Conservation (phyloP, 306 rosid species). For the Trifolium fragiferum region DNA sequence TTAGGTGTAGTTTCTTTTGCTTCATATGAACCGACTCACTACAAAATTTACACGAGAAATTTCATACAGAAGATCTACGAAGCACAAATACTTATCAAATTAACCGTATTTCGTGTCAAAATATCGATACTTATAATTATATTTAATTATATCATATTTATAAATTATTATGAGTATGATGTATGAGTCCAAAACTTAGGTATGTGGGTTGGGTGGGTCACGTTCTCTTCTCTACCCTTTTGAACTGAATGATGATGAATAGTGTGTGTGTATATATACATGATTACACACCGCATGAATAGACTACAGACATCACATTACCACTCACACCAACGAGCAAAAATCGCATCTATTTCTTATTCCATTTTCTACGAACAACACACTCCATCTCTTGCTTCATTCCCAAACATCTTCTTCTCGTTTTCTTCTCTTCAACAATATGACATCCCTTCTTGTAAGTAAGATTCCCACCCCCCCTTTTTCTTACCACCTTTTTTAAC, state of each 20-base stretch:
- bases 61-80: no score
- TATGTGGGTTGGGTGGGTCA: no score
- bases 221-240: not conserved
- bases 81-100: no score
- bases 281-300: slow-evolving; percentile 17
- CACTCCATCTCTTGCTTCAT: slow-evolving; percentile 84
- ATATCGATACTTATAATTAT: no score
- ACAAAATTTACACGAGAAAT: no score
- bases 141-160: no score
- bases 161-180: no score
- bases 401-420: slow-evolving; percentile 40
- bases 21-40: no score
- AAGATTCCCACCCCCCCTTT: slow-evolving; percentile 54
- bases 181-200: no score
- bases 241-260: not conserved
- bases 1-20: no score
- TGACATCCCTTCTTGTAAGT: slow-evolving; percentile 65
- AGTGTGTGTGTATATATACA: not conserved
- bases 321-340: slow-evolving; percentile 19
- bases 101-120: no score
- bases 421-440: slow-evolving; percentile 66
- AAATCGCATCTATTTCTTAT: slow-evolving; percentile 48
- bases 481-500: slow-evolving; percentile 29
- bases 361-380: not conserved
- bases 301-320: not conserved